These are phyloP conservation scores for Neurospora discreta DNA, from an alignment of 495 filamentous ascomycete genomes.

Conservation along the genomic window DNA sequence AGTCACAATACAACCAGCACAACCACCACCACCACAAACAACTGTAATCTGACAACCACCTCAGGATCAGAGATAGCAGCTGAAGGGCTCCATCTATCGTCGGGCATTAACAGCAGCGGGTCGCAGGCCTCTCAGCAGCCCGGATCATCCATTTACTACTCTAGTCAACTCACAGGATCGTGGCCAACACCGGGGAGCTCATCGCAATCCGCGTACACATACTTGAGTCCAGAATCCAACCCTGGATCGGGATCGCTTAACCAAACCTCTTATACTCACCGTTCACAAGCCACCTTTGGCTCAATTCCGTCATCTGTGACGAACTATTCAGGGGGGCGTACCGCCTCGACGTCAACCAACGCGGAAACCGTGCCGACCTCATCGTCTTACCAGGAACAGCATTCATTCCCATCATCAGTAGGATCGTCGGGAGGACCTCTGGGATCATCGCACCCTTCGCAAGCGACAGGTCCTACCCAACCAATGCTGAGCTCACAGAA, in stretches of 20 bases:
- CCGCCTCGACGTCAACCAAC: slow-evolving; percentile 23
- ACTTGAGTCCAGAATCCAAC: slow-evolving; percentile 38
- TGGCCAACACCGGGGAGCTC: slow-evolving; percentile 44
- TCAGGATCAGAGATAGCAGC: slow-evolving; percentile 28
- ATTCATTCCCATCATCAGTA: slow-evolving; percentile 25
- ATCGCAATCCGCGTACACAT: slow-evolving; percentile 37
- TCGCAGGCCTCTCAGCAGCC: slow-evolving; percentile 36
- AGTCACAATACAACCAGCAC: slow-evolving; percentile 46
- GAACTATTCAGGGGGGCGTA: slow-evolving; percentile 17
- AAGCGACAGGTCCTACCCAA: slow-evolving; percentile 12
- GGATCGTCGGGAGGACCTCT: slow-evolving; percentile 11
- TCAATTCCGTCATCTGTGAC: slow-evolving; percentile 8
- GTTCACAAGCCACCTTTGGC: slow-evolving; percentile 2
- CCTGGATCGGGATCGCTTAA: slow-evolving; percentile 13
- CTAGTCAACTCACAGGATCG: slow-evolving; percentile 36
- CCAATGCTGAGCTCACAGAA: slow-evolving; percentile 14
- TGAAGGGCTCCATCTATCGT: slow-evolving; percentile 53
- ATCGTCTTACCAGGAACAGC: slow-evolving; percentile 22
- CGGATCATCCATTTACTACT: slow-evolving; percentile 35
- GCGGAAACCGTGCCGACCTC: slow-evolving; percentile 13
- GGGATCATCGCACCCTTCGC: slow-evolving; percentile 17
- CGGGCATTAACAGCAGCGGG: slow-evolving; percentile 44
- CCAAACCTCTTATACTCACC: slow-evolving; percentile 14
- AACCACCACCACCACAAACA: slow-evolving; percentile 28
- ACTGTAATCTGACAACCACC: slow-evolving; percentile 37